Evolutionary conservation across 2,329 filamentous ascomycete genomes (phyloP).

Genomic region (Claviceps spartinae): DNA sequence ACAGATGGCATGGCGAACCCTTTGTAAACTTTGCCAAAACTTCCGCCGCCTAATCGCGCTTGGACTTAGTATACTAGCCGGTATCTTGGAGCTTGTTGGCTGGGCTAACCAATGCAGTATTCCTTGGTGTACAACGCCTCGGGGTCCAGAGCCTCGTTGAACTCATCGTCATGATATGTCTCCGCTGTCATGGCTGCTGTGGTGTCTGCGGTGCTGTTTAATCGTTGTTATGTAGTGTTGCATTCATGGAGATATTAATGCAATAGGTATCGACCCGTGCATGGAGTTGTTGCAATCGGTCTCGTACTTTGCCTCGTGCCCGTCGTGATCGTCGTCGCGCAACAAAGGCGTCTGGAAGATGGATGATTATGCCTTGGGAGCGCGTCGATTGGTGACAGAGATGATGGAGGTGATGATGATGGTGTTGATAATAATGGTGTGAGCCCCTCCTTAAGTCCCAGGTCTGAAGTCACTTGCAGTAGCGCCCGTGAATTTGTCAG

Average conservation of each 20-base stretch:
- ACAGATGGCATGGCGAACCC: slow-evolving; percentile 40
- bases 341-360: neutral
- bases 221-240: neutral
- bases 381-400: neutral
- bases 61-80: slow-evolving; percentile 13
- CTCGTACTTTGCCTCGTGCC: neutral
- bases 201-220: neutral
- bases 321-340: neutral
- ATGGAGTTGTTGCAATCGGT: neutral
- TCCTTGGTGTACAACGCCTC: slow-evolving; percentile 89
- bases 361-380: neutral
- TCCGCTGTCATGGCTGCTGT: slow-evolving; percentile 31
- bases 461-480: neutral
- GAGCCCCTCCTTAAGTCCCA: neutral
- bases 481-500: neutral
- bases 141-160: slow-evolving; percentile 54
- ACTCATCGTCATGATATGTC: slow-evolving; percentile 31
- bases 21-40: slow-evolving; percentile 98
- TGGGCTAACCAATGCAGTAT: slow-evolving; percentile 61
- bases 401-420: neutral
- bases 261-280: neutral
- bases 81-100: slow-evolving; percentile 1
- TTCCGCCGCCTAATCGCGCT: slow-evolving; percentile 60
- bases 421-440: neutral
- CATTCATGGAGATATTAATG: neutral